Evolutionary conservation across 2,329 filamentous ascomycete genomes (phyloP).

Genomic region (Sclerotinia nivalis): DNA sequence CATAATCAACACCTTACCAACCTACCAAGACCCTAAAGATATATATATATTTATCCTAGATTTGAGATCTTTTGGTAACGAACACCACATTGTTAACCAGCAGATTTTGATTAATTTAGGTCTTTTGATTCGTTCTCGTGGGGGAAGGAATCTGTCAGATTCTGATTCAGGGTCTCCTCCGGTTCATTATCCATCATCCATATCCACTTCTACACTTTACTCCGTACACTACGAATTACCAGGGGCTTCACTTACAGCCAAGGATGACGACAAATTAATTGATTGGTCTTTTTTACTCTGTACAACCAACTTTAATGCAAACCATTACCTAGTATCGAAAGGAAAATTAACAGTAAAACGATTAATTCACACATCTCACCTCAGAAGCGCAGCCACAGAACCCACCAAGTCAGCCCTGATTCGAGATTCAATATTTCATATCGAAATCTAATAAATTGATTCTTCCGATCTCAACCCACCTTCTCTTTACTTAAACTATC

Average conservation of each 20-base stretch:
- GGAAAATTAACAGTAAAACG: not conserved
- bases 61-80: constrained; percentile 9
- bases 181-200: not conserved
- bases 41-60: not conserved
- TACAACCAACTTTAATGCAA: not conserved
- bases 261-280: constrained; percentile 17
- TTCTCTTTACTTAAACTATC: not conserved
- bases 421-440: not conserved
- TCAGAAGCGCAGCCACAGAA: not conserved
- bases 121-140: constrained; percentile 11
- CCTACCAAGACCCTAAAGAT: not conserved
- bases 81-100: not conserved
- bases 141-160: not conserved
- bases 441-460: not conserved
- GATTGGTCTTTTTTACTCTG: not conserved
- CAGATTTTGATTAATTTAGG: not conserved
- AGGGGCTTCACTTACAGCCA: not conserved
- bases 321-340: not conserved
- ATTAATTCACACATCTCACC: too few species aligned
- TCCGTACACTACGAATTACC: not conserved
- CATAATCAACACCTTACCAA: not conserved
- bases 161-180: constrained; percentile 6
- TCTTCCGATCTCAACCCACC: constrained; percentile 6
- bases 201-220: not conserved
- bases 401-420: constrained; percentile 6